Base-by-base conservation (phyloP, 768 basidiomycete genomes). In the Phallus indusiatus region DNA sequence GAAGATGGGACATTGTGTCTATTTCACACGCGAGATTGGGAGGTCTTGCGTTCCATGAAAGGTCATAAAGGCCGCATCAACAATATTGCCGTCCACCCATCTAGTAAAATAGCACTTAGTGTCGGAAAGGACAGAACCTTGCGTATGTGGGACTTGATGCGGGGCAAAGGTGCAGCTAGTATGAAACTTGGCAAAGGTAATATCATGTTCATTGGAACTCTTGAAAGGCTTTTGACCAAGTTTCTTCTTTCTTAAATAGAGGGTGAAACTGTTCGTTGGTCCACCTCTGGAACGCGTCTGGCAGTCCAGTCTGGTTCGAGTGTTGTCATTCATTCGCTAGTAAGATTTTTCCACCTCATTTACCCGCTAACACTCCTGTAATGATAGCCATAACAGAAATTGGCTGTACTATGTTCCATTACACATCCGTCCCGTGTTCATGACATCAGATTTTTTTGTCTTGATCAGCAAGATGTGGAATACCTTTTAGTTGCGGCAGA, bases 131-230 rank as follows among this genome's bases (percentile, higher is more conserved):
- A 98, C 67, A 78, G 81, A 63, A 90, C 89, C 2, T 64, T 98
- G 60, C 81, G 94, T 47, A 96, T 99, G 94, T 99, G 96, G 96
- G 96, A 99, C 76, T 75, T 99, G 53, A 94, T 97, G 90, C 77
- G 94, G 49, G 95, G 95, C 0, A 87, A 88, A 69, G 90, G 91
- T 3, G 83, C 83, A 11, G 92, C 91, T 7, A 92, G 93, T 69
- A 87, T 83, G 50, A 94, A 94, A 68, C 71, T 99, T 5, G 90
- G 91, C 20, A 88, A 86, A 74, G 94, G 94, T 90, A 61, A 78
- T 68, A 14, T 1, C 60, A 8, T 20, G 24, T 17, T 37, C 49
- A 10, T 18, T 33, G 12, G 14, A 12, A 1, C 36, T 33, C 48
- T 1, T n/a, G 18, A 8, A 33, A 5, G 17, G 37, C 37, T 22